Conservation (phyloP, 441 rosid genomes). For the Syzygium syzygioides region DNA sequence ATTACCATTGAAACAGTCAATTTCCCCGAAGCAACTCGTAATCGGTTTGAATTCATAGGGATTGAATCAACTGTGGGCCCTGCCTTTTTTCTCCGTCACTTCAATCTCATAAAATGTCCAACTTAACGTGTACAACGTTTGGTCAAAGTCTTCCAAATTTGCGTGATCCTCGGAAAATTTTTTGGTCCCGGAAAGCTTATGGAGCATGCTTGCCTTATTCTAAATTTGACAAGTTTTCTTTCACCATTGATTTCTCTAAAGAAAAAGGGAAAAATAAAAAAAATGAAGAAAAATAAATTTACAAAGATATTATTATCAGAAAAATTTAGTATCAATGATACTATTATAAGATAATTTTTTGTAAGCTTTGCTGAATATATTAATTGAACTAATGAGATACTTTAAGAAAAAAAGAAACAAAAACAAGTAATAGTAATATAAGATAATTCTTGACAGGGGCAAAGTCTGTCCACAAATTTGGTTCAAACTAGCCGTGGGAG, state of each 20-base stretch:
- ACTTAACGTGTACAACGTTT: background rate
- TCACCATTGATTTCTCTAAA: background rate
- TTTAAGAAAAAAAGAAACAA: too few relatives aligned
- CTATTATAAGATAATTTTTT: background rate
- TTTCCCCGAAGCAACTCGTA: too few relatives aligned
- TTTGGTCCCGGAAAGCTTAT: fast-evolving
- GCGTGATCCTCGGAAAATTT: background rate
- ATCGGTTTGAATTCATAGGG: background rate
- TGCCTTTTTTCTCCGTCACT: background rate
- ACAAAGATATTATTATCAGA: background rate
- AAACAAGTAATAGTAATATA: background rate
- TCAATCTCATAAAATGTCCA: background rate
- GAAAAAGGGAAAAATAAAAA: background rate
- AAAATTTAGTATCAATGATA: background rate
- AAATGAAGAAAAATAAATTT: background rate
- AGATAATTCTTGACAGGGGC: background rate
- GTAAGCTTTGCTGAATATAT: too few relatives aligned
- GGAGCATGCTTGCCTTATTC: background rate
- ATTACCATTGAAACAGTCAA: background rate
- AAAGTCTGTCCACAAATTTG: background rate
- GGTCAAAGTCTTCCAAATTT: background rate
- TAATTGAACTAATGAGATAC: background rate
- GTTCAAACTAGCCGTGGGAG: background rate
- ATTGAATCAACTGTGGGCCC: too few relatives aligned
- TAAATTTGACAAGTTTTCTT: background rate